Percentiles rank a stretch among this genome's conserved stretches.
Evolutionary conservation across 2,329 filamentous ascomycete genomes (phyloP).

Genomic region (Cercospora nicotianae): DNA sequence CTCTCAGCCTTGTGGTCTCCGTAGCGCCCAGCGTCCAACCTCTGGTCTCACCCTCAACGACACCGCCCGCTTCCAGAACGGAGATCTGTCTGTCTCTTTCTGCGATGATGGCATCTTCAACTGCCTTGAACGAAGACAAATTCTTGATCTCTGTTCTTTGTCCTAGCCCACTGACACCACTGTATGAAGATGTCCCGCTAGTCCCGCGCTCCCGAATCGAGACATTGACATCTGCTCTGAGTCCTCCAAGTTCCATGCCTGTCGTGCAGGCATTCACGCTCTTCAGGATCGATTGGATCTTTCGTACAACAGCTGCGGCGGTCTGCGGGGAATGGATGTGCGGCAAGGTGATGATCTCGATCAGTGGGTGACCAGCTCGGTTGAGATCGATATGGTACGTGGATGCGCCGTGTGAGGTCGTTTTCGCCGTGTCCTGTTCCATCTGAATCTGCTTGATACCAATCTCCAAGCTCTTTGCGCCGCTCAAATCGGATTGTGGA

Average conservation of each 20-base stretch:
- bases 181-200: constrained; percentile 50
- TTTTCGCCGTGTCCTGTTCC: constrained; percentile 98
- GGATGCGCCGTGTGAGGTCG: constrained; percentile 71
- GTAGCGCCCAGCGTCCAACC: constrained; percentile 87
- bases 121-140: constrained; percentile 86
- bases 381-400: constrained; percentile 89
- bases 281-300: constrained; percentile 78
- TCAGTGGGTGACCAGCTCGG: constrained; percentile 82
- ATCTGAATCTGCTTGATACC: constrained; percentile 93
- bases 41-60: constrained; percentile 80
- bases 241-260: constrained; percentile 89
- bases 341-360: constrained; percentile 92
- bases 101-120: constrained; percentile 90
- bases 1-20: constrained; percentile 76
- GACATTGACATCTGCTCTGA: constrained; percentile 94
- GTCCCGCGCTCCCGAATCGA: constrained; percentile 66
- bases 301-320: constrained; percentile 83
- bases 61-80: constrained; percentile 72
- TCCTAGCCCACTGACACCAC: constrained; percentile 65
- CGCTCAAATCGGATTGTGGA: constrained; percentile 65
- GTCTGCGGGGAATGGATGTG: constrained; percentile 84
- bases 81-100: constrained; percentile 86
- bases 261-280: constrained; percentile 81
- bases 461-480: constrained; percentile 66
- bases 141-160: constrained; percentile 98